These are phyloP conservation scores for Rubia yunnanensis DNA, from an alignment of 257 asterid genomes.

Conservation along the genomic window DNA sequence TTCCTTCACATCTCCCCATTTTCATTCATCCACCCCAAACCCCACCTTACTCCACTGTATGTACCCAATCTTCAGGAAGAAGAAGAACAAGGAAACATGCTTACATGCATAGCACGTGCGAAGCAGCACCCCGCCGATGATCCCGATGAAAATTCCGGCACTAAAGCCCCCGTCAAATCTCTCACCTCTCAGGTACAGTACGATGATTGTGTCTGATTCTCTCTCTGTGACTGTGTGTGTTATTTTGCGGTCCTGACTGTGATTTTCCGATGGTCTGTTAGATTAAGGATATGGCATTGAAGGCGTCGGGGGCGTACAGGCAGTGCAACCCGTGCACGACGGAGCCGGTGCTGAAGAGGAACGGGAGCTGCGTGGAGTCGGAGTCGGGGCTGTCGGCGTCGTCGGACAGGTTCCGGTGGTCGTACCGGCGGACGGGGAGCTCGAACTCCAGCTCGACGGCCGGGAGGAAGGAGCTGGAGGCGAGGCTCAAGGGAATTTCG, in stretches of 20 bases:
- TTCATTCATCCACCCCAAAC: neutral
- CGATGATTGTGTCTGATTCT: neutral
- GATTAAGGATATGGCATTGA: conserved; percentile 94
- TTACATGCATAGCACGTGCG: conserved; percentile 88
- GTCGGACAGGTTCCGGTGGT: conserved; percentile 70
- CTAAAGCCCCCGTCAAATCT: conserved; percentile 49
- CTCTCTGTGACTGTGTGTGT: neutral
- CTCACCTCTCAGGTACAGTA: conserved; percentile 65
- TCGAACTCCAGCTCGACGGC: conserved; percentile 54
- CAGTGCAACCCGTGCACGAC: conserved; percentile 70
- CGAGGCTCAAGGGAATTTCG: conserved; percentile 80
- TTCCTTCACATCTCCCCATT: neutral
- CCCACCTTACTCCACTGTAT: neutral
- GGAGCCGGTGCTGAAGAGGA: conserved; percentile 34
- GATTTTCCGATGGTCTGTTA: conserved; percentile 9
- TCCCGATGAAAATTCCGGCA: conserved; percentile 30
- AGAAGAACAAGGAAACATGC: conserved; percentile 37
- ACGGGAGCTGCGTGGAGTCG: conserved; percentile 34
- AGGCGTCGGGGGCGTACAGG: conserved; percentile 91
- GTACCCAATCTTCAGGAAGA: neutral
- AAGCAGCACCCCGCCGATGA: conserved; percentile 50
- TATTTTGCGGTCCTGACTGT: neutral
- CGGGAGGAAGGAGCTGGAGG: conserved; percentile 86
- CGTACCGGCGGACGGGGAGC: conserved; percentile 82
- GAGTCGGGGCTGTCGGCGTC: conserved; percentile 36